Evolutionary conservation across 345 rosid genomes (phyloP).

Genomic region (Eucalyptus pauciflora): DNA sequence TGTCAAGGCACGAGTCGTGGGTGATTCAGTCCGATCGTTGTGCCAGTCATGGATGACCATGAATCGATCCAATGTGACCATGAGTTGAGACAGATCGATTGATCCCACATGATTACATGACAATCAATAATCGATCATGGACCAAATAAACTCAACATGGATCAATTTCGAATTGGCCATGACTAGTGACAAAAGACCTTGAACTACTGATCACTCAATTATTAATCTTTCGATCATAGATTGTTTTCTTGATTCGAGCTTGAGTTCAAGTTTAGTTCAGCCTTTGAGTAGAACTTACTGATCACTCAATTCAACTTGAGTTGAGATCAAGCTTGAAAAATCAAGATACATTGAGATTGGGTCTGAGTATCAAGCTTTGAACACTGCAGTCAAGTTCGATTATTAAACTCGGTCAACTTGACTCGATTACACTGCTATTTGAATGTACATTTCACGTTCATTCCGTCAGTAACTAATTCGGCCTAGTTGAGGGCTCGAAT

Average conservation of each 20-base stretch:
- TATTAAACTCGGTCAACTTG: background rate
- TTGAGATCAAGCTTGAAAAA: background rate
- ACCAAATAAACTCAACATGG: no score
- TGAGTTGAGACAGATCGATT: no score
- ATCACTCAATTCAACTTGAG: background rate
- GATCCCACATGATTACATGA: accelerated
- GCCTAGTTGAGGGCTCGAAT: background rate
- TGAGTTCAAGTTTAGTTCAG: background rate
- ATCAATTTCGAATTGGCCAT: no score
- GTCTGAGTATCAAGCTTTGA: background rate
- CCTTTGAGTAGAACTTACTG: no score
- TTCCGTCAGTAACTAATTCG: background rate
- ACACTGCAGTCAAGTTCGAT: background rate
- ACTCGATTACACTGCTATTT: background rate
- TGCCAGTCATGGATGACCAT: no score
- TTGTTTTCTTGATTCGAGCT: background rate
- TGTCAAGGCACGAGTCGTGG: accelerated
- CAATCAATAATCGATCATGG: accelerated
- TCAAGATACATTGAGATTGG: background rate
- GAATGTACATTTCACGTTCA: background rate
- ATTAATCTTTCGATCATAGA: background rate
- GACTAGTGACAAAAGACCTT: no score
- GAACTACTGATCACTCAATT: no score
- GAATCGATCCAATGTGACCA: no score
- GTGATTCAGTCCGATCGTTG: accelerated